Conservation (phyloP, 768 basidiomycete species). For the Leucosporidium yakuticum region DNA sequence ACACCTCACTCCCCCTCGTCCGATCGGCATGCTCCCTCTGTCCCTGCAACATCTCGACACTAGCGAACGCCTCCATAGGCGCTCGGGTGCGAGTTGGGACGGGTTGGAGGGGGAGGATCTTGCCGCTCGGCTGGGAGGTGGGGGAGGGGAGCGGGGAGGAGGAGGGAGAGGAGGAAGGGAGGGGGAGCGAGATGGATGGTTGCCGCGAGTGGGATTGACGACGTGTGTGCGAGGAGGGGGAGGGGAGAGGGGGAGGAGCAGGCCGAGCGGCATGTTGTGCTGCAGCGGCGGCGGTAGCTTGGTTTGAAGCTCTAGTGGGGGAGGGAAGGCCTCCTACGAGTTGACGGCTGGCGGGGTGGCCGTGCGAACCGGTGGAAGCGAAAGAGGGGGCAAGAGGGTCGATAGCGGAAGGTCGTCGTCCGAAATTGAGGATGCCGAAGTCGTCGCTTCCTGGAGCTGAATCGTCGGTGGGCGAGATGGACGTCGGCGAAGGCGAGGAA, state of each 20-base stretch:
- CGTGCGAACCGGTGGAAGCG: background rate
- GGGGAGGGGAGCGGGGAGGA: conserved; percentile 9
- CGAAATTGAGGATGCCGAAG: conserved; percentile 28
- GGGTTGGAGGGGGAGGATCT: conserved; percentile 14
- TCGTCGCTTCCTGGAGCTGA: conserved; percentile 6
- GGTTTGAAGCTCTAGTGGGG: background rate
- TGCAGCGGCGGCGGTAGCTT: background rate
- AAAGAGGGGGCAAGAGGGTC: conserved; percentile 26
- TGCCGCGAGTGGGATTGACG: background rate
- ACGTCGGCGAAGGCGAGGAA: background rate
- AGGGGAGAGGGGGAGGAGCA: too few relatives aligned
- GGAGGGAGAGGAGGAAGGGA: background rate
- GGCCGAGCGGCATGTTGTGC: too few relatives aligned
- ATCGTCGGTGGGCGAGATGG: background rate
- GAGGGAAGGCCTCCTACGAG: background rate
- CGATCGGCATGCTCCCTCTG: conserved; percentile 14
- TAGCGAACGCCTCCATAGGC: conserved; percentile 31
- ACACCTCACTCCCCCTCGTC: conserved; percentile 22
- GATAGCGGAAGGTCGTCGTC: conserved; percentile 24
- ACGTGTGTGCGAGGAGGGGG: too few relatives aligned
- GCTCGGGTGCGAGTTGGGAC: conserved; percentile 15
- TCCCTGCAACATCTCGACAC: conserved; percentile 31
- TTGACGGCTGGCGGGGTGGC: background rate
- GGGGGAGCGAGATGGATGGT: conserved; percentile 4
- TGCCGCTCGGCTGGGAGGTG: background rate